Evolutionary conservation across 2,329 filamentous ascomycete species (phyloP).

Genomic region (Ophiostoma populinum): DNA sequence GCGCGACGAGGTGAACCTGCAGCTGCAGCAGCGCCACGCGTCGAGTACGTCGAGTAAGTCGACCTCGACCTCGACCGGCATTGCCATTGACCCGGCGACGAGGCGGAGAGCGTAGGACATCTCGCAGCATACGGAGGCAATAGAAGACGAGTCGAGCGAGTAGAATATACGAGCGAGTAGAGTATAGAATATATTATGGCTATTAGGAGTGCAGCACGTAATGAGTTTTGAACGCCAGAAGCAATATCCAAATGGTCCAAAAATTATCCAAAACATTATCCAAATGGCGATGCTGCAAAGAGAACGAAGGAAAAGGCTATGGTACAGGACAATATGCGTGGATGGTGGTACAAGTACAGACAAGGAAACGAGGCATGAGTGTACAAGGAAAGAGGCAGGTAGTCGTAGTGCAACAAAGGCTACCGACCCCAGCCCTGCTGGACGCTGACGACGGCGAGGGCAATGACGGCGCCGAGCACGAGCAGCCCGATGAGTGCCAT

Average conservation of each 20-base stretch:
- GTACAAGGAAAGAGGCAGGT: background rate
- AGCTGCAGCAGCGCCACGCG: slow-evolving; percentile 20
- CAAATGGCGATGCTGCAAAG: background rate
- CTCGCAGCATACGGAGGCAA: slow-evolving; percentile 3
- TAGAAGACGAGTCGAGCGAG: too few species aligned
- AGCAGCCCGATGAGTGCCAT: slow-evolving; percentile 40
- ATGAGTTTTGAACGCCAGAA: too few species aligned
- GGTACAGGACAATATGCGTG: too few species aligned
- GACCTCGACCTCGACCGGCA: background rate
- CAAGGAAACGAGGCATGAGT: background rate
- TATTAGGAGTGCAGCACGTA: too few species aligned
- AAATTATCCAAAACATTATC: too few species aligned
- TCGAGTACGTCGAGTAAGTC: slow-evolving; percentile 1
- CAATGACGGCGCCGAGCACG: slow-evolving; percentile 33
- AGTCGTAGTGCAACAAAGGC: too few species aligned
- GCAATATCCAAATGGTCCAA: background rate
- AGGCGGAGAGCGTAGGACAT: too few species aligned
- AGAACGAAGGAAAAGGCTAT: background rate
- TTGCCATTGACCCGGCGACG: too few species aligned
- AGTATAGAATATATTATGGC: too few species aligned
- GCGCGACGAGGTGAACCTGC: slow-evolving; percentile 48
- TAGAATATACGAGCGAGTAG: too few species aligned
- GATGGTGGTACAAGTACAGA: too few species aligned
- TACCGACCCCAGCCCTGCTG: slow-evolving; percentile 27
- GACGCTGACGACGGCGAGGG: slow-evolving; percentile 34